Evolutionary conservation across 768 basidiomycete species (phyloP), one percentile per base, ranked within the genome.

Genomic region (Termitomyces sp.): DNA sequence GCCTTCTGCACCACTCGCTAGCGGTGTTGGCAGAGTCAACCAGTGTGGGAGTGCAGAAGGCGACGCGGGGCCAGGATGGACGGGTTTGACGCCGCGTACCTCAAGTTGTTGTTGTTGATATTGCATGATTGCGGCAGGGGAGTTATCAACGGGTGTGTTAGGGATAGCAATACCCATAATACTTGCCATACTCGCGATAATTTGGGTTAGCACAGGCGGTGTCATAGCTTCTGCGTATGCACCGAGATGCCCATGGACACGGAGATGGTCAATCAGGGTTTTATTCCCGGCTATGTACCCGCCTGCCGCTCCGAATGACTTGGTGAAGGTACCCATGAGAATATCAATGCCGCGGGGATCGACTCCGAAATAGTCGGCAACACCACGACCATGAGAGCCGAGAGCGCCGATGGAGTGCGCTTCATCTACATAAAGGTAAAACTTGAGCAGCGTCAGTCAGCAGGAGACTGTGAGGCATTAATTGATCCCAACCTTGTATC

Each of bases 311-410:
- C 93, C 93, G 67, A 95, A 95, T 0, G 91, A 93, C 72, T 93
- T 93, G 27, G 96, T 99, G 72, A 99, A 97, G 0, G 97, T 99
- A 51, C 97, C 97, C 97, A 99, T 99, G 61, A 97, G 84, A 61
- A 99, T 81, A 68, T 99, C 97, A 62, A 98, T 82, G 8, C 80
- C 79, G 3, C 81, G 79, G 12, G 97, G 94, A 63, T 89, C 76
- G 58, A 98, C 76, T 50, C 84, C 84, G 71, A 96, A 99, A 76
- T 96, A 99, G 70, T 99, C 95, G 54, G 88, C 85, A 9, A 99
- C 90, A 58, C 97, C 97, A 39, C 97, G 93, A 6, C 97, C 97
- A 65, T 90, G 83, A 6, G 95, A 93, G 34, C 97, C 97, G 31
- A 98, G 79, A 2, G 95, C 97, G 59, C 97, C 97, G 61, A 99